phyloP scores from a whole-genome alignment of 352 stramenopile genomes.

The Pythium biforme region DNA sequence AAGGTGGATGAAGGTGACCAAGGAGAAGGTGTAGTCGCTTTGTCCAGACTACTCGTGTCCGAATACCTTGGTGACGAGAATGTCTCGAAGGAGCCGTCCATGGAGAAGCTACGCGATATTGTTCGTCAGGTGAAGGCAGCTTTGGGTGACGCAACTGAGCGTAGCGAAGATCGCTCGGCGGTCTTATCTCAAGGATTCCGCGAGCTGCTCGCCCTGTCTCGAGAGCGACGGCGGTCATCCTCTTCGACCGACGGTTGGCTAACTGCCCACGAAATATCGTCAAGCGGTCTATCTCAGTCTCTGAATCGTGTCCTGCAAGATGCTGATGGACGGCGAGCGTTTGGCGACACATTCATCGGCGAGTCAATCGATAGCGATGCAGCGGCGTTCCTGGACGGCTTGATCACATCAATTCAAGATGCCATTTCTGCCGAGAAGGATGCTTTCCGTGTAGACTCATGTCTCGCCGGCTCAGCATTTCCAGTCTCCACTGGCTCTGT shows the following conservation, averaged over 20 bases:
- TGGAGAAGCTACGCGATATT: constrained; percentile 10
- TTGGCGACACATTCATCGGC: constrained; percentile 33
- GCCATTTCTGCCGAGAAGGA: constrained; percentile 67
- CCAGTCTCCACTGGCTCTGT: constrained; percentile 25
- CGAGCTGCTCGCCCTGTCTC: constrained; percentile 29
- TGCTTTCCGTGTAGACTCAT: constrained; percentile 37
- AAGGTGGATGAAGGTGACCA: constrained; percentile 17
- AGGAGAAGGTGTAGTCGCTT: constrained; percentile 27
- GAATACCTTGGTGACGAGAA: constrained; percentile 39
- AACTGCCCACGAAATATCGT: constrained; percentile 61
- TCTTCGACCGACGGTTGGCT: constrained; percentile 29
- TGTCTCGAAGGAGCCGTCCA: constrained; percentile 1
- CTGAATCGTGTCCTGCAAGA: constrained; percentile 38
- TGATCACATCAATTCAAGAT: constrained; percentile 52
- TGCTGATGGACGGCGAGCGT: constrained; percentile 32
- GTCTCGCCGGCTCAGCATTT: not conserved
- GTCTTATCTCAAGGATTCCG: constrained; percentile 21
- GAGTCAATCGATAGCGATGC: not conserved
- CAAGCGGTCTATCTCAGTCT: constrained; percentile 48
- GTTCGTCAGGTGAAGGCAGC: constrained; percentile 2
- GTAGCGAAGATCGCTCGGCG: not conserved
- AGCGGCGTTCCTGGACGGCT: constrained; percentile 22
- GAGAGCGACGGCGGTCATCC: constrained; percentile 7
- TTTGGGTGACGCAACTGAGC: not conserved
- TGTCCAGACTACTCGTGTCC: constrained; percentile 38